These are phyloP conservation scores for Vaccinium vitisidaea DNA, from an alignment of 148 eudicot genomes.

Conservation along the genomic window DNA sequence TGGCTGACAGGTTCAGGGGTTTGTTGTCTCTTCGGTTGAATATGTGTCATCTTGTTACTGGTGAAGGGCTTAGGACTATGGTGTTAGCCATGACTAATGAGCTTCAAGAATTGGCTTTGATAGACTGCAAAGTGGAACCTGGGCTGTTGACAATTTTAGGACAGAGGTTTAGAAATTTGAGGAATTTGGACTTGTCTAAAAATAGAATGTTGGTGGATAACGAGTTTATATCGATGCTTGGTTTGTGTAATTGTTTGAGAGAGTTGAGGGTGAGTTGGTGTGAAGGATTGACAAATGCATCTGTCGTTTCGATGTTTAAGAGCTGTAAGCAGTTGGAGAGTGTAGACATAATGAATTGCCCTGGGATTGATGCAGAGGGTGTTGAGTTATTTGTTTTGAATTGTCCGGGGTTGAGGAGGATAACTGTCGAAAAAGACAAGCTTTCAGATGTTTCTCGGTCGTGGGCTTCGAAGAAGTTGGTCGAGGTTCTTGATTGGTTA, in stretches of 20 bases:
- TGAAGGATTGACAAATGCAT: conserved; percentile 27
- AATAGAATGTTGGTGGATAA: conserved; percentile 40
- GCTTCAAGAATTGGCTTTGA: conserved; percentile 47
- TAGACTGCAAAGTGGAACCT: conserved; percentile 44
- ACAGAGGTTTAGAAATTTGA: conserved; percentile 40
- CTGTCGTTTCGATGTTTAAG: conserved; percentile 26
- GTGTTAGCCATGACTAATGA: conserved; percentile 20
- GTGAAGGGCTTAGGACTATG: conserved; percentile 42
- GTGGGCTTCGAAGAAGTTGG: conserved; percentile 26
- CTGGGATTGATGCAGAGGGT: conserved; percentile 32
- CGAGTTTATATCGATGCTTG: conserved; percentile 46
- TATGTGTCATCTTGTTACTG: conserved; percentile 46
- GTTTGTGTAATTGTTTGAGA: conserved; percentile 29
- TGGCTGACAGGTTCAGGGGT: conserved; percentile 31
- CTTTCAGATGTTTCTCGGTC: conserved; percentile 33
- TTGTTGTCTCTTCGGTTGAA: conserved; percentile 36
- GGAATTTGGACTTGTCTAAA: conserved; percentile 48
- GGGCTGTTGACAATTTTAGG: conserved; percentile 50
- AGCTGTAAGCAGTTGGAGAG: conserved; percentile 40
- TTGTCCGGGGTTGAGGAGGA: conserved; percentile 25
- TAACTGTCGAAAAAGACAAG: conserved; percentile 43
- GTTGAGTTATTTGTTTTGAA: conserved; percentile 36
- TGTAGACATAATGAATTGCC: conserved; percentile 39
- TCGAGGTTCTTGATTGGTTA: background rate
- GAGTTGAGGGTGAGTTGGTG: conserved; percentile 51